Base-by-base conservation (phyloP, 805 yeast genomes). In the Wickerhamomyces kurtzmanii region DNA sequence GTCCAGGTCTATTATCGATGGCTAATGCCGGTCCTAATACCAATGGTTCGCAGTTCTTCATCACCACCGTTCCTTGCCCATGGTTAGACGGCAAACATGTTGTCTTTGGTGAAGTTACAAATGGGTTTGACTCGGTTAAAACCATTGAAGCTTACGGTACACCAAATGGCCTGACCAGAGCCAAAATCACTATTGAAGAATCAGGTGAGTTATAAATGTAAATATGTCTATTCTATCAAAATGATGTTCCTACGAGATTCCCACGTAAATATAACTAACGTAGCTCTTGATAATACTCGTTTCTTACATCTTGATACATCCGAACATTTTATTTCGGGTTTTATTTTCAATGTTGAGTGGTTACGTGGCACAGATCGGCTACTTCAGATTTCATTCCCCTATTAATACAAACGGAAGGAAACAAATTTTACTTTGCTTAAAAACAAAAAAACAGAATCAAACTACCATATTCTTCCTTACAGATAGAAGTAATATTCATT, bases 21-120 rank as follows among this genome's bases (percentile, higher is more conserved):
- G 95, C 95, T 38, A 84, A 84, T 45, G 80, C 89, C 33, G 95
- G 95, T 44, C 89, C 89, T 57, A 79, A 81, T 72, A 81, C 94
- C 54, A 84, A 84, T 54, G 91, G 94, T 15, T 81, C 93, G 15
- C 95, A 84, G 60, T 84, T 84, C 61, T 84, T 83, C 65, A 76
- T 84, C 53, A 80, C 93, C 45, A 79, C 87, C 31, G 85, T 76
- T 26, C 68, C 75, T 45, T 68, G 78, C 45, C 77, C 83, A 38
- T 78, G 84, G 83, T 70, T 77, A 55, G 83, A 77, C 49, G 86
- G 85, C 36, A 71, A 71, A 51, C 86, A 77, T 59, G 82, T 75
- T 53, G 86, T 77, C 31, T 77, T 75, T 40, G 86, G 86, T 56
- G 84, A 77, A 61, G 84, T 77, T 31, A 53, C 62, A 35, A 76